These are phyloP conservation scores for Penicillium simplicissimum DNA, from an alignment of 495 filamentous ascomycete species.

Conservation along the genomic window DNA sequence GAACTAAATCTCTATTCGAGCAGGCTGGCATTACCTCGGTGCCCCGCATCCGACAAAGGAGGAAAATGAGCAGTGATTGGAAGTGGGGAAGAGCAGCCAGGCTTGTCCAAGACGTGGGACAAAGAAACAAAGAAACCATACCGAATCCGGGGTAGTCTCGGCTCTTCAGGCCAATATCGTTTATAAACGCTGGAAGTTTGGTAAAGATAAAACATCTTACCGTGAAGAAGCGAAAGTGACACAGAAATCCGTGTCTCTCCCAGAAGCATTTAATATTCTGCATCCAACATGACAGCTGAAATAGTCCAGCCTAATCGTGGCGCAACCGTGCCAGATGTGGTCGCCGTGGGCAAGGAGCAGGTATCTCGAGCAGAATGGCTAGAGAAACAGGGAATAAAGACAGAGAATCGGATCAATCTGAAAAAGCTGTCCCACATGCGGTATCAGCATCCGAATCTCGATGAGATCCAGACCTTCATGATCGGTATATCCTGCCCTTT, in stretches of 20 bases:
- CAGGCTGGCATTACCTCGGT: no score
- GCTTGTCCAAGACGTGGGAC: neutral
- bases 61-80: neutral
- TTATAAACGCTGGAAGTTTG: neutral
- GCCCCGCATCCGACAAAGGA: neutral
- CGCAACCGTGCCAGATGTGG: slow-evolving; percentile 32
- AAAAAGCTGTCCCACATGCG: slow-evolving; percentile 44
- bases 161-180: neutral
- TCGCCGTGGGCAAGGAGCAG: slow-evolving; percentile 29
- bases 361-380: slow-evolving; percentile 33
- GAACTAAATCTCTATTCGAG: neutral
- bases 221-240: neutral
- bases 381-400: slow-evolving; percentile 30
- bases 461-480: slow-evolving; percentile 38
- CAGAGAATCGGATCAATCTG: slow-evolving; percentile 34
- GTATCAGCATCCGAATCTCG: slow-evolving; percentile 47
- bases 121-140: neutral
- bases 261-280: neutral
- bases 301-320: slow-evolving; percentile 30
- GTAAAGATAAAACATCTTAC: neutral
- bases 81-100: neutral
- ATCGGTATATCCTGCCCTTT: slow-evolving; percentile 17
- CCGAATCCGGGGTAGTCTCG: neutral
- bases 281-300: neutral
- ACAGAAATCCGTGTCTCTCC: neutral